These are phyloP conservation scores for Pythium diclinum DNA, from an alignment of 352 stramenopile genomes.

Conservation along the genomic window DNA sequence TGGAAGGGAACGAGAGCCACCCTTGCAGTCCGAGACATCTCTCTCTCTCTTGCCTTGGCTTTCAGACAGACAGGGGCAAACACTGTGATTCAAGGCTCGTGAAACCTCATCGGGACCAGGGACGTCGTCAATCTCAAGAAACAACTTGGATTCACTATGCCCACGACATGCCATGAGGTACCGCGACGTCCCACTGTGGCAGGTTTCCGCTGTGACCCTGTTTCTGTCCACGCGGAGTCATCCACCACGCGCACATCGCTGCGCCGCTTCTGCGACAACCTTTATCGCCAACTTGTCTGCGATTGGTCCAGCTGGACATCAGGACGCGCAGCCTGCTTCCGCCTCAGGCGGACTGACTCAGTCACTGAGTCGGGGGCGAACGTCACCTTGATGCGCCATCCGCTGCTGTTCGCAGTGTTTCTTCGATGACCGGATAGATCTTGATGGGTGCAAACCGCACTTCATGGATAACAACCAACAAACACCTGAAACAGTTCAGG, in stretches of 20 bases:
- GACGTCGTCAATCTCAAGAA: neutral
- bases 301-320: neutral
- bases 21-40: neutral
- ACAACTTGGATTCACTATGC: neutral
- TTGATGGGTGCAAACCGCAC: neutral
- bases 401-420: too few relatives aligned
- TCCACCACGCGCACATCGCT: neutral
- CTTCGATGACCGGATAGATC: too few relatives aligned
- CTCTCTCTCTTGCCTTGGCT: neutral
- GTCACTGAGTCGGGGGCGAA: neutral
- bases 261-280: neutral
- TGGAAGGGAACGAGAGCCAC: too few relatives aligned
- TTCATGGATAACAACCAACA: too few relatives aligned
- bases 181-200: neutral
- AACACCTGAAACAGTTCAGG: too few relatives aligned
- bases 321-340: neutral
- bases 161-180: neutral
- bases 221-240: neutral
- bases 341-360: neutral
- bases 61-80: neutral
- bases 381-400: neutral
- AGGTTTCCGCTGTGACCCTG: neutral
- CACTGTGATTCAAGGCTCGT: neutral
- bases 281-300: neutral
- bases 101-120: slow-evolving; percentile 1